These are phyloP conservation scores for Halenospora varia DNA, from an alignment of 495 filamentous ascomycete genomes.

Conservation along the genomic window DNA sequence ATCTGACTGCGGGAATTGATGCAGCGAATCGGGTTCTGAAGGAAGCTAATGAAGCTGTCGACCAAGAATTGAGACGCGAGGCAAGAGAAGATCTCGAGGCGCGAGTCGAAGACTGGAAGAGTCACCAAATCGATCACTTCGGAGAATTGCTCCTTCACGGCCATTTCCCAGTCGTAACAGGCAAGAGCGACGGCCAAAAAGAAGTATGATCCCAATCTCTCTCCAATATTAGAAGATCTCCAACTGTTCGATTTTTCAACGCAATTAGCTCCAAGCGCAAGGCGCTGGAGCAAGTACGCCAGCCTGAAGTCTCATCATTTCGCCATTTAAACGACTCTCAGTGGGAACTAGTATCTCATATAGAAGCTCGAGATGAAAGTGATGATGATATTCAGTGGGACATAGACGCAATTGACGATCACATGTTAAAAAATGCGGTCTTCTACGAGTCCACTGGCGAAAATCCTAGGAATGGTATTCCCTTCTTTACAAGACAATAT, in stretches of 20 bases:
- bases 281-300: not conserved
- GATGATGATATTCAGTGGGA: constrained; percentile 6
- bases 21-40: constrained; percentile 73
- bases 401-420: not conserved
- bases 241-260: not conserved
- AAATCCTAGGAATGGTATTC: constrained; percentile 3
- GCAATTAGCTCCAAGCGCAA: constrained; percentile 8
- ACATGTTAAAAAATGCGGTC: constrained; percentile 16
- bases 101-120: constrained; percentile 98
- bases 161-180: constrained; percentile 91
- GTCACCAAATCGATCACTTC: constrained; percentile 83
- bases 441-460: constrained; percentile 1
- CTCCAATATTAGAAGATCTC: not conserved
- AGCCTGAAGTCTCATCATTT: not conserved
- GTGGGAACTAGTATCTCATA: constrained; percentile 7
- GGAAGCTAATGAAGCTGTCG: constrained; percentile 83
- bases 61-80: constrained; percentile 74
- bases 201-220: constrained; percentile 51
- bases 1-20: constrained; percentile 68
- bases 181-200: constrained; percentile 76
- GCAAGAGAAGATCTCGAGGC: constrained; percentile 74
- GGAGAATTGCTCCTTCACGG: constrained; percentile 85
- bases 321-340: not conserved
- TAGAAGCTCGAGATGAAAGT: not conserved
- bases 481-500: constrained; percentile 6